Conservation (phyloP, 2,329 filamentous ascomycete genomes). For the Diplodia scrobiculata region DNA sequence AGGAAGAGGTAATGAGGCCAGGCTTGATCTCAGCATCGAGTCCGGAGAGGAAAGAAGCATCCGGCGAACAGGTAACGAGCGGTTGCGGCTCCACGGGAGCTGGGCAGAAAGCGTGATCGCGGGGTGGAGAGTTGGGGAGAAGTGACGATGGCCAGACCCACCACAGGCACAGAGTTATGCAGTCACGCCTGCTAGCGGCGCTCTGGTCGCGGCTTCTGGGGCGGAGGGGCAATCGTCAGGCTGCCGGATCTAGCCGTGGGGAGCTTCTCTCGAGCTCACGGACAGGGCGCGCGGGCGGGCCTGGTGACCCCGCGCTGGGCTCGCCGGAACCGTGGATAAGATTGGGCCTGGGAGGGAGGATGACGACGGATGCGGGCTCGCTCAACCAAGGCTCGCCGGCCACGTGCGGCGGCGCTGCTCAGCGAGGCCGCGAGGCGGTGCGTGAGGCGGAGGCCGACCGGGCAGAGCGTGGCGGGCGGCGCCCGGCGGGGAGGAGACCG, state of each 20-base stretch:
- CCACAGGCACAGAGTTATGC: constrained; percentile 16
- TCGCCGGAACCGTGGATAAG: constrained; percentile 27
- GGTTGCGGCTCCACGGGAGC: constrained; percentile 26
- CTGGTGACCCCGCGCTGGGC: constrained; percentile 22
- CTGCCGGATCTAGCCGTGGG: constrained; percentile 22
- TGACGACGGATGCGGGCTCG: constrained; percentile 29
- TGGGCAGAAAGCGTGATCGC: constrained; percentile 8
- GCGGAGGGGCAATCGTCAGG: constrained; percentile 14
- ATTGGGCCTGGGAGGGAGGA: constrained; percentile 16
- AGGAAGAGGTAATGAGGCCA: constrained; percentile 22
- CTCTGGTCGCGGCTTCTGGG: constrained; percentile 19
- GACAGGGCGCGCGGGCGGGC: constrained; percentile 1
- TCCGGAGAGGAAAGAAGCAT: constrained; percentile 17
- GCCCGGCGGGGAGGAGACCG: constrained; percentile 8
- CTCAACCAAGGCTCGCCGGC: constrained; percentile 12
- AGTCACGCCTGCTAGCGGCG: constrained; percentile 13
- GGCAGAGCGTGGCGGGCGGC: not conserved
- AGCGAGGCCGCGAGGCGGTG: not conserved
- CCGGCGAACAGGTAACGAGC: constrained; percentile 18
- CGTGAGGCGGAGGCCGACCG: constrained; percentile 4
- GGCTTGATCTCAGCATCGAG: constrained; percentile 27
- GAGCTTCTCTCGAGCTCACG: constrained; percentile 5
- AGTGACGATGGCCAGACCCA: constrained; percentile 17
- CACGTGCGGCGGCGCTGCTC: constrained; percentile 19
- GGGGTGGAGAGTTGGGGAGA: constrained; percentile 8